Conservation (phyloP, 1,284 basidiomycete species). For the Ganoderma boninense region DNA sequence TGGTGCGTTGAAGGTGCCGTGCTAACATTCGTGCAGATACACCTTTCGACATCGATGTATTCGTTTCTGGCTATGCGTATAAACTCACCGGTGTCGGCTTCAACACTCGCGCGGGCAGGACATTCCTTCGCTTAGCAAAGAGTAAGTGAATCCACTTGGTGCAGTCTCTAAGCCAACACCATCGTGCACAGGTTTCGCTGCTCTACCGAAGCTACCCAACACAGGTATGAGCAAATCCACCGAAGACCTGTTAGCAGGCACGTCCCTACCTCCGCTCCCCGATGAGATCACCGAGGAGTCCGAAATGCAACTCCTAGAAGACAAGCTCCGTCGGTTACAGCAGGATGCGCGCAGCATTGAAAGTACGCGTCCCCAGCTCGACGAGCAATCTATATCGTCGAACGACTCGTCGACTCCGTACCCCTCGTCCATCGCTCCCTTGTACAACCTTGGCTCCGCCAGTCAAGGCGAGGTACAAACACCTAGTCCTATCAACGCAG, state of each 20-base stretch:
- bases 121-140: constrained; percentile 81
- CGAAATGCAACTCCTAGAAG: constrained; percentile 60
- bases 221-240: constrained; percentile 50
- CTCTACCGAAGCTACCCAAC: constrained; percentile 57
- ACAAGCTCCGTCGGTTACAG: constrained; percentile 48
- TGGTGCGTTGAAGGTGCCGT: not conserved
- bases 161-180: not conserved
- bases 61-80: constrained; percentile 79
- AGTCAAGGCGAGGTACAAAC: not conserved
- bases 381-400: constrained; percentile 21
- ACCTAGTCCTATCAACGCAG: constrained; percentile 7
- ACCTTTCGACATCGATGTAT: constrained; percentile 74
- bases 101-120: constrained; percentile 75
- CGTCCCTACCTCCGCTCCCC: constrained; percentile 64
- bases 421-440: constrained; percentile 32
- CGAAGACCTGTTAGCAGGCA: constrained; percentile 53
- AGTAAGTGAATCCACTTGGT: constrained; percentile 50
- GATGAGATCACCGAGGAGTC: constrained; percentile 67
- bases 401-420: constrained; percentile 26
- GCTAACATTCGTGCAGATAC: constrained; percentile 41
- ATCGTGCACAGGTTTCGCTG: constrained; percentile 60
- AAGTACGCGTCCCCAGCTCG: constrained; percentile 17
- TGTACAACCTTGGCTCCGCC: constrained; percentile 10
- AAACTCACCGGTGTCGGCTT: constrained; percentile 67
- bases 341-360: constrained; percentile 34